These are phyloP conservation scores for Blastocystis sp. DNA, from an alignment of 352 stramenopile genomes.

Conservation along the genomic window DNA sequence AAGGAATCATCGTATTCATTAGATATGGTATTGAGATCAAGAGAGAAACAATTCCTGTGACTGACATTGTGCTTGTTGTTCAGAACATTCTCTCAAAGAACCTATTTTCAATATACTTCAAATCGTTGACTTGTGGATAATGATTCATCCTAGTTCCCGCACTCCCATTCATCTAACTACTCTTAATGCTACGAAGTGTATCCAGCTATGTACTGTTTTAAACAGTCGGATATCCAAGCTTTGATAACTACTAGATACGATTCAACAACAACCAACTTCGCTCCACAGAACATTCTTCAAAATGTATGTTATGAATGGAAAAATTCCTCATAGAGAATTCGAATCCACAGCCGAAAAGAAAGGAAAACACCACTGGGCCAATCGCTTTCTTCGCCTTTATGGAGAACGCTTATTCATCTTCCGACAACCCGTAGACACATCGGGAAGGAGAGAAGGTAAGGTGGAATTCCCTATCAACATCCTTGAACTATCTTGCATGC, in stretches of 20 bases:
- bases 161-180: neutral
- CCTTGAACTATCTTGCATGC: neutral
- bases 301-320: too few species aligned
- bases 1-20: too few species aligned
- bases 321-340: constrained; percentile 4
- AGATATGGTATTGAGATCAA: too few species aligned
- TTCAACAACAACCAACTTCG: neutral
- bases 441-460: too few species aligned
- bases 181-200: neutral
- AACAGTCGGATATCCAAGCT: neutral
- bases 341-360: constrained; percentile 13
- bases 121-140: neutral
- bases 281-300: neutral
- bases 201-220: neutral
- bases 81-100: neutral
- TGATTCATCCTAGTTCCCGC: neutral
- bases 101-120: constrained; percentile 19
- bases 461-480: constrained; percentile 30
- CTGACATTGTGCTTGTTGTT: neutral
- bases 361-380: constrained; percentile 14
- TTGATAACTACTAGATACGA: neutral
- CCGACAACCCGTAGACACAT: neutral
- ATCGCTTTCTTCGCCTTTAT: constrained; percentile 15
- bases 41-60: neutral
- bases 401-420: constrained; percentile 36